Evolutionary conservation across 805 yeast species (phyloP).

Genomic region (Metschnikowia picachoensis): DNA sequence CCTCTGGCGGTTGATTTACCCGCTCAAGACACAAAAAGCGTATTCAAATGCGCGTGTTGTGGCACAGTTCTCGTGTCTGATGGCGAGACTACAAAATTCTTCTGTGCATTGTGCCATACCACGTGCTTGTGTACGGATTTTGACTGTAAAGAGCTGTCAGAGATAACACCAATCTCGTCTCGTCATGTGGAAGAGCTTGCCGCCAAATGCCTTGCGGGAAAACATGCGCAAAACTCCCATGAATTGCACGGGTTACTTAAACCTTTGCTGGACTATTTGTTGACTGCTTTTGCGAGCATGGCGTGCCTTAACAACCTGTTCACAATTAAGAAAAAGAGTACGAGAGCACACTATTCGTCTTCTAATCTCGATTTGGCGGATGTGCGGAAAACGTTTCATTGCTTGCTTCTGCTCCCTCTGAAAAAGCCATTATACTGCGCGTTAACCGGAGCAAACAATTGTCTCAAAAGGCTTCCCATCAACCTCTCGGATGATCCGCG

Average conservation of each 20-base stretch:
- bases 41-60: constrained; percentile 37
- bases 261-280: constrained; percentile 49
- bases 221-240: constrained; percentile 15
- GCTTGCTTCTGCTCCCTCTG: constrained; percentile 52
- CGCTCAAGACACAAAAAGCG: constrained; percentile 8
- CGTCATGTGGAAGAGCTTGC: constrained; percentile 29
- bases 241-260: constrained; percentile 36
- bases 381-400: constrained; percentile 42
- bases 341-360: constrained; percentile 37
- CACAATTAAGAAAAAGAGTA: constrained; percentile 20
- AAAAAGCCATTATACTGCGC: constrained; percentile 57
- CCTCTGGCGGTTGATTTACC: constrained; percentile 10
- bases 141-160: constrained; percentile 1
- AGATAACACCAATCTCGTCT: constrained; percentile 22
- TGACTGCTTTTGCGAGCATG: constrained; percentile 44
- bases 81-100: constrained; percentile 34
- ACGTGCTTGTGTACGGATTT: constrained; percentile 31
- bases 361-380: constrained; percentile 50
- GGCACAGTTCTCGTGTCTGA: constrained; percentile 32
- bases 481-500: constrained; percentile 37
- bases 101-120: constrained; percentile 61
- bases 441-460: constrained; percentile 46
- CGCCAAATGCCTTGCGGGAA: constrained; percentile 28
- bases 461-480: constrained; percentile 46
- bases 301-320: constrained; percentile 55